A percentile compares a stretch with the other conserved stretches of the same genome.
Conservation (phyloP, 177 flowering plant species). For the Vitis hybrid region DNA sequence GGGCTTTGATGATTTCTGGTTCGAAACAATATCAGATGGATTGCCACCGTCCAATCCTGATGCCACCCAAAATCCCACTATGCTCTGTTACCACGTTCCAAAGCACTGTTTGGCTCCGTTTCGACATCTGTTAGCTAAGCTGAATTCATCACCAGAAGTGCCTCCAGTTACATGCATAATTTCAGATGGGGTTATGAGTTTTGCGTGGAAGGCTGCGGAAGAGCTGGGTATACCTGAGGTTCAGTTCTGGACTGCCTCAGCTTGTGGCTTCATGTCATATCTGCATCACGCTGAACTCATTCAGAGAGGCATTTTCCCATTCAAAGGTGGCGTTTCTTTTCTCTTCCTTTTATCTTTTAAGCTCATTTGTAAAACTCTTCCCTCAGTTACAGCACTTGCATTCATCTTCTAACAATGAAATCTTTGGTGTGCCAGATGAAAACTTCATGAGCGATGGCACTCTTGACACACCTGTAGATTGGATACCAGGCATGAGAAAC, state of each 20-base stretch:
- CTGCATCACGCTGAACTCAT: constrained; percentile 25
- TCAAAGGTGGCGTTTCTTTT: constrained; percentile 26
- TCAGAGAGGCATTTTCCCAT: constrained; percentile 31
- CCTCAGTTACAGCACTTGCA: no score
- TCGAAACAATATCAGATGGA: constrained; percentile 36
- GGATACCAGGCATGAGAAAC: constrained; percentile 32
- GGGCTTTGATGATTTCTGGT: constrained; percentile 20
- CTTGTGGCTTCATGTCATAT: constrained; percentile 35
- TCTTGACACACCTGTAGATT: constrained; percentile 24
- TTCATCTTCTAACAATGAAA: no score
- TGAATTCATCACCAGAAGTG: constrained; percentile 16
- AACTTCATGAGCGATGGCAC: constrained; percentile 14
- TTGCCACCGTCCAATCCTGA: constrained; percentile 22
- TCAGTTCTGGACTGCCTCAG: constrained; percentile 39
- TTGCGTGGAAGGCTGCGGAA: constrained; percentile 23
- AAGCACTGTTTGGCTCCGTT: constrained; percentile 23
- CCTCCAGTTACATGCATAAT: constrained; percentile 33
- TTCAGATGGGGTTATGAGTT: constrained; percentile 37
- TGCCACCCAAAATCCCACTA: constrained; percentile 18
- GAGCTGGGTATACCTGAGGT: constrained; percentile 31
- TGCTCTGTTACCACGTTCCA: constrained; percentile 16
- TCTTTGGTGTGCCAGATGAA: neutral
- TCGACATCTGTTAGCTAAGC: constrained; percentile 13
- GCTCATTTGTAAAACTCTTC: neutral
- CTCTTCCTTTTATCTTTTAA: neutral